Evolutionary conservation across 2,329 filamentous ascomycete genomes (phyloP).

Genomic region (Aaosphaeria pasadenensis): DNA sequence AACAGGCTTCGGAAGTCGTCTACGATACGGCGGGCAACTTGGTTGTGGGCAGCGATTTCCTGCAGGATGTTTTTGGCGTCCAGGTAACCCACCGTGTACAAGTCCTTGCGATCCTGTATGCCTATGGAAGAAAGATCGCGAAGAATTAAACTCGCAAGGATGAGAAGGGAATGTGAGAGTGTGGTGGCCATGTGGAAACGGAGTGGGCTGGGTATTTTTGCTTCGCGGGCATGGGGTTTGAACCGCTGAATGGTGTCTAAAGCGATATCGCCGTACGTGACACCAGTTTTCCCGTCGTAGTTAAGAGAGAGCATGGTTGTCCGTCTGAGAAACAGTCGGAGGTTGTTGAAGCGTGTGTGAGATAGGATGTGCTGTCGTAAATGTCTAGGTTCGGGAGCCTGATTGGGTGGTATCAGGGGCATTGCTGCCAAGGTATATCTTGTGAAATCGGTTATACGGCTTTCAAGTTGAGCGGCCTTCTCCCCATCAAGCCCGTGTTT

Average conservation of each 20-base stretch:
- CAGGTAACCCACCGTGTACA: slow-evolving; percentile 11
- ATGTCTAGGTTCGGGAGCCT: slow-evolving; percentile 6
- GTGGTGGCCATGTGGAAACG: slow-evolving; percentile 16
- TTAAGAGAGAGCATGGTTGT: slow-evolving; percentile 19
- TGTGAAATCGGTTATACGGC: slow-evolving; percentile 10
- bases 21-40: slow-evolving; percentile 12
- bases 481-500: slow-evolving; percentile 6
- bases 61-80: slow-evolving; percentile 11
- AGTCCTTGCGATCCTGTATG: slow-evolving; percentile 1
- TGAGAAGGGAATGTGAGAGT: slow-evolving; percentile 16
- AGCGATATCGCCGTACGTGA: slow-evolving; percentile 14
- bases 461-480: slow-evolving; percentile 11
- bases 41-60: slow-evolving; percentile 9
- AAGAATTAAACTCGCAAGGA: slow-evolving; percentile 16
- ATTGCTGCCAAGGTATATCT: slow-evolving; percentile 7
- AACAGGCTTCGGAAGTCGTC: too few relatives aligned
- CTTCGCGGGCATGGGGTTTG: slow-evolving; percentile 4
- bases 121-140: slow-evolving; percentile 8
- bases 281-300: slow-evolving; percentile 11
- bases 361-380: slow-evolving; percentile 15
- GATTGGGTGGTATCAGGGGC: slow-evolving; percentile 8
- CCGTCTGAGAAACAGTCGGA: slow-evolving; percentile 23
- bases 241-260: slow-evolving; percentile 12
- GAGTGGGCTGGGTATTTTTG: slow-evolving; percentile 7
- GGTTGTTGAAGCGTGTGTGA: slow-evolving; percentile 15